A percentile compares a stretch with the other conserved stretches of the same genome.
Evolutionary conservation across 1,139 yeast genomes (phyloP).

Genomic region (Casaregolazyma lundiana): DNA sequence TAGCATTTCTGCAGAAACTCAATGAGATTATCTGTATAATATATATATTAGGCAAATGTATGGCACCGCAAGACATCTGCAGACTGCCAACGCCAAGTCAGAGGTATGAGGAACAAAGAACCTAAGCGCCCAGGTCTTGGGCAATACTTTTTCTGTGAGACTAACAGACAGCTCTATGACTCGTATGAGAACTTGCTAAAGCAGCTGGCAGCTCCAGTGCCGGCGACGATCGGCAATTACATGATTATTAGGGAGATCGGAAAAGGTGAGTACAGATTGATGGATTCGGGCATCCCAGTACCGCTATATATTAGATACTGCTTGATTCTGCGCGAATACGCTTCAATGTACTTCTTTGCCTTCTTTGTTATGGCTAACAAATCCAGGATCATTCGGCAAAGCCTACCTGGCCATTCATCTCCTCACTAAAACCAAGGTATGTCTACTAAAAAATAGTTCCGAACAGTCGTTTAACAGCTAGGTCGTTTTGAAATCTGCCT

Average conservation of each 20-base stretch:
- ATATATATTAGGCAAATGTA: slow-evolving; percentile 20
- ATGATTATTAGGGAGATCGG: slow-evolving; percentile 68
- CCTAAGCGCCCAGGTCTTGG: slow-evolving; percentile 9
- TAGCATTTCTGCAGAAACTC: too few species aligned
- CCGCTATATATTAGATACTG: too few species aligned
- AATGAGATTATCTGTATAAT: too few species aligned
- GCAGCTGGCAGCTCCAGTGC: slow-evolving; percentile 44
- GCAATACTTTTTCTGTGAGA: not conserved
- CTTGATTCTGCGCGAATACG: too few species aligned
- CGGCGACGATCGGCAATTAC: slow-evolving; percentile 70
- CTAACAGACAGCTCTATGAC: slow-evolving; percentile 43
- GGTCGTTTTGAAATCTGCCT: slow-evolving; percentile 77
- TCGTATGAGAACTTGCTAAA: slow-evolving; percentile 60
- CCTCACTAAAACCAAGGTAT: slow-evolving; percentile 63
- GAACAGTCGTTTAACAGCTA: slow-evolving; percentile 7
- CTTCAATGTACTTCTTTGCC: too few species aligned
- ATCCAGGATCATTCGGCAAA: slow-evolving; percentile 71
- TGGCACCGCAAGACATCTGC: slow-evolving; percentile 26
- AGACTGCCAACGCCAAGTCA: slow-evolving; percentile 33
- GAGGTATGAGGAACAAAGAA: slow-evolving; percentile 18
- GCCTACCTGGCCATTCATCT: slow-evolving; percentile 80
- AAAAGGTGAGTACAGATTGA: slow-evolving; percentile 43
- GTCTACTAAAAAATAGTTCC: not conserved
- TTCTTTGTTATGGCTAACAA: not conserved
- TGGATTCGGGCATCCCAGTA: not conserved